Conservation (phyloP, 306 rosid species). For the Citrullus mucosospermus region DNA sequence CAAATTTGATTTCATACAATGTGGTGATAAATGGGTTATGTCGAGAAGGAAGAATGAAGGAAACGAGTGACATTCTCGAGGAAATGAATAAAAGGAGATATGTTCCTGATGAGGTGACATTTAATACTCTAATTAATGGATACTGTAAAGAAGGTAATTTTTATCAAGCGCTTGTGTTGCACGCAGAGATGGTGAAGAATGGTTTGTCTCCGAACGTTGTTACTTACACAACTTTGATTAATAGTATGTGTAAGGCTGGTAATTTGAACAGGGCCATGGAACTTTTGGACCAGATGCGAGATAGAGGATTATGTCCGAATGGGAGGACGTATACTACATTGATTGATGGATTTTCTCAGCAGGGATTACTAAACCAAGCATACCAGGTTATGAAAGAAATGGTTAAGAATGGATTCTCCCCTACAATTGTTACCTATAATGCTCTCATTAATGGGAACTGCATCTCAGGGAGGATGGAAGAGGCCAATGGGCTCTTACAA, state of each 20-base stretch:
- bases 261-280: conserved; percentile 61
- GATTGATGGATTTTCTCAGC: conserved; percentile 70
- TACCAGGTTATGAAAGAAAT: conserved; percentile 52
- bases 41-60: conserved; percentile 45
- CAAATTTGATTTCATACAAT: conserved; percentile 69
- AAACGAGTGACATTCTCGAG: conserved; percentile 33
- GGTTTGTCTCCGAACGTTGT: conserved; percentile 73
- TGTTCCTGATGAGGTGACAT: conserved; percentile 58
- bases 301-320: conserved; percentile 56
- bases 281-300: conserved; percentile 54
- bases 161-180: conserved; percentile 62
- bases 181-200: conserved; percentile 55
- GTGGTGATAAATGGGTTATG: conserved; percentile 70
- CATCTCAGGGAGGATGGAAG: conserved; percentile 56
- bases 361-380: conserved; percentile 57
- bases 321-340: conserved; percentile 71
- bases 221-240: conserved; percentile 70
- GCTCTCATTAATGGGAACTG: conserved; percentile 69
- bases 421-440: conserved; percentile 66
- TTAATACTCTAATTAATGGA: conserved; percentile 69
- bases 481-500: conserved; percentile 38
- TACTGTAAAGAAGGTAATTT: conserved; percentile 70
- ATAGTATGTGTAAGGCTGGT: conserved; percentile 65
- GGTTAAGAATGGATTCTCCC: conserved; percentile 50
- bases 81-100: conserved; percentile 51